Evolutionary conservation across 2,329 filamentous ascomycete species (phyloP).

Genomic region (Ceratocystis cacaofunesta): DNA sequence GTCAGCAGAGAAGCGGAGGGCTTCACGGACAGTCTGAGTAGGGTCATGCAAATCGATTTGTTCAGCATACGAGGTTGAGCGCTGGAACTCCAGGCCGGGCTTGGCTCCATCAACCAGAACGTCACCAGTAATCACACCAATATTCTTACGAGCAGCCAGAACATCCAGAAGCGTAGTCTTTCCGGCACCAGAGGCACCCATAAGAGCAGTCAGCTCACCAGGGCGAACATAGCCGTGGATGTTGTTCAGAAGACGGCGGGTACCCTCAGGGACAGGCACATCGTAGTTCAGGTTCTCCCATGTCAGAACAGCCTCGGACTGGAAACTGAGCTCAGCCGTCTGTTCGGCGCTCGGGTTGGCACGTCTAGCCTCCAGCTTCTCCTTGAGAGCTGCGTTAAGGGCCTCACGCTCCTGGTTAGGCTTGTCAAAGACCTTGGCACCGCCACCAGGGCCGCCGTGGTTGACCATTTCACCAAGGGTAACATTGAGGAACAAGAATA

Average conservation of each 20-base stretch:
- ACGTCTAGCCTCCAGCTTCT: slow-evolving; percentile 43
- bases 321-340: slow-evolving; percentile 38
- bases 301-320: slow-evolving; percentile 56
- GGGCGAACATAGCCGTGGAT: slow-evolving; percentile 59
- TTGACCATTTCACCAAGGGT: slow-evolving; percentile 65
- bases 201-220: slow-evolving; percentile 61
- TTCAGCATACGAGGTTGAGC: slow-evolving; percentile 47
- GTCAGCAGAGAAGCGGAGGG: slow-evolving; percentile 47
- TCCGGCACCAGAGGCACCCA: slow-evolving; percentile 73
- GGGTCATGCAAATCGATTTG: slow-evolving; percentile 49
- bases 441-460: slow-evolving; percentile 60
- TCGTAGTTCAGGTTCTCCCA: slow-evolving; percentile 78
- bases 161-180: slow-evolving; percentile 79
- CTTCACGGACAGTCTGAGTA: slow-evolving; percentile 47
- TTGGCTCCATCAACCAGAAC: slow-evolving; percentile 42
- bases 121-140: slow-evolving; percentile 43
- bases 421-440: slow-evolving; percentile 62
- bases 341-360: slow-evolving; percentile 27
- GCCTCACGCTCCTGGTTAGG: slow-evolving; percentile 51
- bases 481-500: slow-evolving; percentile 63
- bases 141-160: slow-evolving; percentile 46
- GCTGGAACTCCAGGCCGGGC: slow-evolving; percentile 45
- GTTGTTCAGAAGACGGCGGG: slow-evolving; percentile 39
- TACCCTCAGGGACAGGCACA: slow-evolving; percentile 44
- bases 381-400: slow-evolving; percentile 47